Percentiles rank a stretch among this genome's conserved stretches.
These are phyloP conservation scores for Laburnicola sp. DNA, from an alignment of 2,329 filamentous ascomycete genomes.

Conservation along the genomic window DNA sequence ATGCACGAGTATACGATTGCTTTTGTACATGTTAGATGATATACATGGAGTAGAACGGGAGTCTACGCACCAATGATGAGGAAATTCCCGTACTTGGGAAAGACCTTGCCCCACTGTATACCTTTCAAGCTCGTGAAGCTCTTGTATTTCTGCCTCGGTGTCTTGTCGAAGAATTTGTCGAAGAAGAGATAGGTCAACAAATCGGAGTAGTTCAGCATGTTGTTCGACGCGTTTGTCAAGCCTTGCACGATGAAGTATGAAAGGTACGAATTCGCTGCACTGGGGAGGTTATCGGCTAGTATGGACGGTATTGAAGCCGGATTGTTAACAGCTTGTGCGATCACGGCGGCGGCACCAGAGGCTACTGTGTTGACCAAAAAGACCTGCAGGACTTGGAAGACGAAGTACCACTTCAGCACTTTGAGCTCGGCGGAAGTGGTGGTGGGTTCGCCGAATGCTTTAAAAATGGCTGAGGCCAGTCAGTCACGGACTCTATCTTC, in stretches of 20 bases:
- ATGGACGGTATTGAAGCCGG: constrained; percentile 65
- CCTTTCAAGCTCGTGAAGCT: constrained; percentile 37
- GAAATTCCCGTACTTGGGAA: constrained; percentile 48
- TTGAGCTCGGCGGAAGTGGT: constrained; percentile 80
- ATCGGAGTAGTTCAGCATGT: constrained; percentile 73
- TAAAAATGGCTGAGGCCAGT: constrained; percentile 67
- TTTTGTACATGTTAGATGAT: constrained; percentile 35
- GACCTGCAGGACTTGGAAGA: constrained; percentile 86
- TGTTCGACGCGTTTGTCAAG: constrained; percentile 72
- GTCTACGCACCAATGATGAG: constrained; percentile 43
- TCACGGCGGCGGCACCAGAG: constrained; percentile 74
- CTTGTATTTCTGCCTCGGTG: constrained; percentile 58
- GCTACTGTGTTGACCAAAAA: constrained; percentile 85
- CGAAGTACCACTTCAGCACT: constrained; percentile 89
- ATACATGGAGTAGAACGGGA: not conserved
- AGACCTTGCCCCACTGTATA: constrained; percentile 47
- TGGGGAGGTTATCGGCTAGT: constrained; percentile 74
- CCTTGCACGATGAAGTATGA: constrained; percentile 95
- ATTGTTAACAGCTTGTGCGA: constrained; percentile 63
- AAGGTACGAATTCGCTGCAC: constrained; percentile 90
- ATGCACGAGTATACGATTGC: constrained; percentile 86
- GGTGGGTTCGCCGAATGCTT: constrained; percentile 77
- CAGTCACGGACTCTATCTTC: constrained; percentile 6
- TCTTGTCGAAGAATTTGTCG: constrained; percentile 74
- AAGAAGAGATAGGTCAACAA: constrained; percentile 74